A percentile compares a stretch with the other conserved stretches of the same genome.
These are phyloP conservation scores for Russula ochroleuca DNA, from an alignment of 768 basidiomycete species.

Conservation along the genomic window DNA sequence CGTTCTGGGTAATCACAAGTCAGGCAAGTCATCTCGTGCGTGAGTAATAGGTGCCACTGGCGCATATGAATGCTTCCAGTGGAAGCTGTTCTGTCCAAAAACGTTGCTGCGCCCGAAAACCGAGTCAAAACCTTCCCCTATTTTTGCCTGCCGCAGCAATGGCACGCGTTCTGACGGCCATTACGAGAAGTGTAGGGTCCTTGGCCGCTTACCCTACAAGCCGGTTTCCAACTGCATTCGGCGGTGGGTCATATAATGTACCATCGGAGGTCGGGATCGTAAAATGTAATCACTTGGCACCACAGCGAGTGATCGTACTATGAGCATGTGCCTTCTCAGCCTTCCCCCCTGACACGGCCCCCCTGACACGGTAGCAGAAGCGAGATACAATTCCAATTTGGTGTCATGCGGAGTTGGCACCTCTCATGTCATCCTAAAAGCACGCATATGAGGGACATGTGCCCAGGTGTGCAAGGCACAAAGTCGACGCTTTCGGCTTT, in stretches of 20 bases:
- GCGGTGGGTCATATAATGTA: not conserved
- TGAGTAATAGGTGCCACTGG: conserved; percentile 2
- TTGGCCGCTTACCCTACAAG: conserved; percentile 3
- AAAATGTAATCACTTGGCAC: conserved; percentile 15
- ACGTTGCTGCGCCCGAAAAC: conserved; percentile 11
- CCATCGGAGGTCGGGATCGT: conserved; percentile 8
- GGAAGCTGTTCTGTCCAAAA: conserved; percentile 10
- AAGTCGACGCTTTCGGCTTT: not conserved
- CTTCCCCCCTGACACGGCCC: conserved; percentile 22
- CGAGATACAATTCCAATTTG: conserved; percentile 19
- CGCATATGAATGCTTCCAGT: conserved; percentile 15
- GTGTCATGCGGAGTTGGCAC: conserved; percentile 12
- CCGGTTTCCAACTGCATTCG: conserved; percentile 13
- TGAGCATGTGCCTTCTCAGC: conserved; percentile 17
- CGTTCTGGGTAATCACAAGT: conserved; percentile 1
- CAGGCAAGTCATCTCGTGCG: conserved; percentile 9
- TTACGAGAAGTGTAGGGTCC: conserved; percentile 8
- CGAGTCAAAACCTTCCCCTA: conserved; percentile 15
- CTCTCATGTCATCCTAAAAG: conserved; percentile 12
- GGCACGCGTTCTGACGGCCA: conserved; percentile 4
- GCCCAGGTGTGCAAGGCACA: conserved; percentile 13
- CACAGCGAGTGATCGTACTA: conserved; percentile 15
- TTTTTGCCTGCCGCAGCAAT: conserved; percentile 5
- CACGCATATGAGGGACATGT: conserved; percentile 9
- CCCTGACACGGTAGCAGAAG: conserved; percentile 21